Conservation (phyloP, 805 yeast species). For the Candida glaebosa region DNA sequence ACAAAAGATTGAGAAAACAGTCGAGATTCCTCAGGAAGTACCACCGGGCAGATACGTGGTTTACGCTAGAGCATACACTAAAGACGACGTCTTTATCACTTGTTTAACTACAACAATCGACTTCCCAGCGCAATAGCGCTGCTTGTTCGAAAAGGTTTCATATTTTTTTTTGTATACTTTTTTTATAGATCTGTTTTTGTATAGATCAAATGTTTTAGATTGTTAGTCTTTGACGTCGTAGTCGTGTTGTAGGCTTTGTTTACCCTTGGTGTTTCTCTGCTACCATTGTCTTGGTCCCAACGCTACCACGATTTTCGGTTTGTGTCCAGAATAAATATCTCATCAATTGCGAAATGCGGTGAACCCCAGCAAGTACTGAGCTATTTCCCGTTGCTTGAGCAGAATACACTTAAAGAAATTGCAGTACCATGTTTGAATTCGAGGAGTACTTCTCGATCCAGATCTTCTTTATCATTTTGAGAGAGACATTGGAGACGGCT, state of each 20-base stretch:
- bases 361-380: too few relatives aligned
- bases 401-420: too few relatives aligned
- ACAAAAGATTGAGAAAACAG: conserved; percentile 62
- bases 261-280: too few relatives aligned
- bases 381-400: too few relatives aligned
- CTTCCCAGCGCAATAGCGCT: conserved; percentile 31
- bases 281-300: too few relatives aligned
- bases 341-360: too few relatives aligned
- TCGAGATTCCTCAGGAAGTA: conserved; percentile 84
- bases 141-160: background rate
- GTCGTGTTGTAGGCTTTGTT: too few relatives aligned
- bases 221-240: too few relatives aligned
- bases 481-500: conserved; percentile 73
- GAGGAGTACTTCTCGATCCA: conserved; percentile 63
- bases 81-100: conserved; percentile 74
- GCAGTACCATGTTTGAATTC: conserved; percentile 15
- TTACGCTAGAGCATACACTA: conserved; percentile 85
- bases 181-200: too few relatives aligned
- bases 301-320: too few relatives aligned
- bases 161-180: background rate
- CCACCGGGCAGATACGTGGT: conserved; percentile 94
- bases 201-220: too few relatives aligned
- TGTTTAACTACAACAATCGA: conserved; percentile 76
- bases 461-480: conserved; percentile 67
- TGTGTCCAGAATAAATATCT: too few relatives aligned